These are phyloP conservation scores for Aechmea fasciata DNA, from an alignment of 176 grass and related monocot species.

Conservation along the genomic window DNA sequence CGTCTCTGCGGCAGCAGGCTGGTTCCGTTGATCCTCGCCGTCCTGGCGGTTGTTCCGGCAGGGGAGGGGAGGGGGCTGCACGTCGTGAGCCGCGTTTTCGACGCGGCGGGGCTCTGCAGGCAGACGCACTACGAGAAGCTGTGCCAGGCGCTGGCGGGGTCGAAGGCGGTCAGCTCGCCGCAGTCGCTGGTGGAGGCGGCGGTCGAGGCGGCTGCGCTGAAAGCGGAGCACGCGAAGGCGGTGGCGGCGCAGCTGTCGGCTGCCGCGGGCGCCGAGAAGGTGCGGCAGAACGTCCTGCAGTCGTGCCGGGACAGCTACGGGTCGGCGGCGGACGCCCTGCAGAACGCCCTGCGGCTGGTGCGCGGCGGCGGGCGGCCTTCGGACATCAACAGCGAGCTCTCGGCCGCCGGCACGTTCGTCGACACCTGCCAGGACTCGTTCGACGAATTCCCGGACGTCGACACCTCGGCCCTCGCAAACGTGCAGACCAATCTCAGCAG, in stretches of 20 bases:
- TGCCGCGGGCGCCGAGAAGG: not conserved
- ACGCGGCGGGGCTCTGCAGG: not conserved
- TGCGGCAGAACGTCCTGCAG: conserved; percentile 15
- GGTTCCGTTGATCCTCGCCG: not conserved
- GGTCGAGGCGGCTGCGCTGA: conserved; percentile 16
- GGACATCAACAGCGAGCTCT: conserved; percentile 36
- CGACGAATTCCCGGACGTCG: conserved; percentile 35
- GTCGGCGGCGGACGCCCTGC: conserved; percentile 32
- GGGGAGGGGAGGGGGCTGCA: not conserved
- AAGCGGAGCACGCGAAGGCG: conserved; percentile 25
- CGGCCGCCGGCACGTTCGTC: conserved; percentile 38
- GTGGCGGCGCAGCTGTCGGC: conserved; percentile 2
- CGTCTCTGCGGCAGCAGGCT: no score
- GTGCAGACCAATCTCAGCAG: conserved; percentile 26
- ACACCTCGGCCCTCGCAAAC: conserved; percentile 10
- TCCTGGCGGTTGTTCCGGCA: not conserved
- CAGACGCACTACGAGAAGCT: conserved; percentile 41
- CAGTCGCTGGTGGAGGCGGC: conserved; percentile 27
- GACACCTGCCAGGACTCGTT: conserved; percentile 42
- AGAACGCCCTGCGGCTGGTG: conserved; percentile 15
- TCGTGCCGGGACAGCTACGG: conserved; percentile 44
- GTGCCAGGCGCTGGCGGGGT: conserved; percentile 26
- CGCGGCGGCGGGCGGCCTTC: conserved; percentile 20
- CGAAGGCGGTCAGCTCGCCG: conserved; percentile 33
- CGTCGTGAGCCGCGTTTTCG: not conserved